A percentile compares a stretch with the other conserved stretches of the same genome.
phyloP scores from a whole-genome alignment of 805 yeast species.

The Schwanniomyces pseudopolymorphus region DNA sequence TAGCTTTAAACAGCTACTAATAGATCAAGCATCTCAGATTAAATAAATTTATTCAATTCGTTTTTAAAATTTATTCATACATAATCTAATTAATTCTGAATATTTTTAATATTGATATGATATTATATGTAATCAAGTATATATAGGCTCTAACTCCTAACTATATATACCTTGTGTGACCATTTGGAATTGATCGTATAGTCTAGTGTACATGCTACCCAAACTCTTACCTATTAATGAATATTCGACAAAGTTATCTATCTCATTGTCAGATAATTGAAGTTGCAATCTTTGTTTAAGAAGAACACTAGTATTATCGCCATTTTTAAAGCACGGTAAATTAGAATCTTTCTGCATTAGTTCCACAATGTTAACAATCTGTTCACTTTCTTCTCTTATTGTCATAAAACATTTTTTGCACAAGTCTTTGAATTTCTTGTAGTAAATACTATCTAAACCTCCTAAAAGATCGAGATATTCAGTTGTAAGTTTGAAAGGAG shows the following conservation, averaged over 20 bases:
- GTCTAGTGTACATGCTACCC: constrained; percentile 85
- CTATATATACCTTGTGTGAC: constrained; percentile 93
- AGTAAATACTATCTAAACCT: constrained; percentile 65
- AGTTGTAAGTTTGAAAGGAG: constrained; percentile 88
- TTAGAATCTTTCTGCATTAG: constrained; percentile 90
- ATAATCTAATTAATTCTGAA: not conserved
- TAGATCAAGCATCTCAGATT: not conserved
- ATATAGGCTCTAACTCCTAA: constrained; percentile 19
- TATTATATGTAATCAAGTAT: not conserved
- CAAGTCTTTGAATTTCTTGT: constrained; percentile 56
- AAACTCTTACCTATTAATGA: constrained; percentile 74
- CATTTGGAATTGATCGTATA: constrained; percentile 93
- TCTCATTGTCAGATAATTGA: constrained; percentile 68
- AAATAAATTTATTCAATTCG: not conserved
- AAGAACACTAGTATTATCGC: constrained; percentile 77
- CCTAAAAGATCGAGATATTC: constrained; percentile 91
- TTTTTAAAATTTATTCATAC: not conserved
- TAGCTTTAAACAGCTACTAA: not conserved
- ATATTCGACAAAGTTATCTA: constrained; percentile 76
- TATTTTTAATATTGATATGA: not conserved
- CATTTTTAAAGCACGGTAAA: constrained; percentile 89
- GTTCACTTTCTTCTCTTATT: constrained; percentile 70
- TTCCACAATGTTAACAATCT: constrained; percentile 79
- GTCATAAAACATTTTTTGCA: constrained; percentile 74
- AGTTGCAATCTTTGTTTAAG: constrained; percentile 80